These are phyloP conservation scores for Sporopachydermia lactativora DNA, from an alignment of 805 yeast genomes.

Conservation along the genomic window DNA sequence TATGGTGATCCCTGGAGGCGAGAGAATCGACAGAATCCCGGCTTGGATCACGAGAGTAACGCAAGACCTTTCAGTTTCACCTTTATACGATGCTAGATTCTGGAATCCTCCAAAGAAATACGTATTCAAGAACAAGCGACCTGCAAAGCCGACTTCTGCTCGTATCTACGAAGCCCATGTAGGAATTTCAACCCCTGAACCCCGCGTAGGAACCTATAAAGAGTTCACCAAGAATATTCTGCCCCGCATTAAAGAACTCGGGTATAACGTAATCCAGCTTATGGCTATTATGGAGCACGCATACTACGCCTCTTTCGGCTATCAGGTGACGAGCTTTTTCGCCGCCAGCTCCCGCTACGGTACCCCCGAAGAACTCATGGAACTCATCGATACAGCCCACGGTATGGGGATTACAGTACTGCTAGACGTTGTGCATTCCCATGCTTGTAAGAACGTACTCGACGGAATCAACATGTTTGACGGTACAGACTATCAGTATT, in stretches of 20 bases:
- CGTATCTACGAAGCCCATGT: constrained; percentile 91
- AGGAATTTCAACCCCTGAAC: constrained; percentile 89
- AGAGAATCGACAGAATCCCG: constrained; percentile 65
- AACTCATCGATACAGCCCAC: constrained; percentile 85
- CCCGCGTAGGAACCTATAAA: constrained; percentile 68
- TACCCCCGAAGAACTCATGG: constrained; percentile 88
- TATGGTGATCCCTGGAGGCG: constrained; percentile 52
- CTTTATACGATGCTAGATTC: constrained; percentile 70
- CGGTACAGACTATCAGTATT: constrained; percentile 90
- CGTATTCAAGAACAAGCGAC: constrained; percentile 49
- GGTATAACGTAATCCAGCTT: constrained; percentile 85
- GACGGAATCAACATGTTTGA: constrained; percentile 91
- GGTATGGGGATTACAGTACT: constrained; percentile 73
- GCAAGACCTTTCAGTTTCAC: constrained; percentile 30
- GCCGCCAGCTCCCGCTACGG: constrained; percentile 87
- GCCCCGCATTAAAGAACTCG: constrained; percentile 74
- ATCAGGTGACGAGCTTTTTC: constrained; percentile 86
- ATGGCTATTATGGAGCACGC: constrained; percentile 99
- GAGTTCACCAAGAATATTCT: constrained; percentile 71
- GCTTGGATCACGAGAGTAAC: constrained; percentile 85
- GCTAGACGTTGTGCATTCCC: constrained; percentile 90
- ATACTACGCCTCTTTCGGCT: constrained; percentile 96
- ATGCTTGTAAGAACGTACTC: constrained; percentile 85
- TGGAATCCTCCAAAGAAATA: constrained; percentile 73
- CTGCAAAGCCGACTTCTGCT: constrained; percentile 35